These are phyloP conservation scores for Oryza australiensis DNA, from an alignment of 176 grass and related monocot genomes.

Conservation along the genomic window DNA sequence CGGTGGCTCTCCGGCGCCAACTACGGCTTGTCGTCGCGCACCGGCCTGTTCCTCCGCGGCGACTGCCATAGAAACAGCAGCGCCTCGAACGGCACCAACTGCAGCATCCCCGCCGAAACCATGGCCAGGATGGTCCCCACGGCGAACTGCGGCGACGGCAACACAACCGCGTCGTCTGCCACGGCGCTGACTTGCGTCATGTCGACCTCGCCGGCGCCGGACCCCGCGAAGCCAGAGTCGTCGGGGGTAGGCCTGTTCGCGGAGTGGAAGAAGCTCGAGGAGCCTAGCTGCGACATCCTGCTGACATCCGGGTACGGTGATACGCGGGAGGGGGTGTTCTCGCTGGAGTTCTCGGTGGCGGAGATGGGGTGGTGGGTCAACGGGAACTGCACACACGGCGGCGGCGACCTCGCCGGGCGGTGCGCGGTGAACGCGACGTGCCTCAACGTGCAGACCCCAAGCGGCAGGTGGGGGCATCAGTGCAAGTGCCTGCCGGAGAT, in stretches of 20 bases:
- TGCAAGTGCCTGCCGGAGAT: slow-evolving; percentile 48
- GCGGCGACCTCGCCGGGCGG: background rate
- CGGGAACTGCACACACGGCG: slow-evolving; percentile 25
- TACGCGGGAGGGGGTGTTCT: background rate
- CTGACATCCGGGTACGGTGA: slow-evolving; percentile 30
- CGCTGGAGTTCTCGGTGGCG: slow-evolving; percentile 40
- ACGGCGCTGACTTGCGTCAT: slow-evolving; percentile 32
- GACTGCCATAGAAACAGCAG: background rate
- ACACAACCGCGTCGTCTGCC: background rate
- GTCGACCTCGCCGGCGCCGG: background rate
- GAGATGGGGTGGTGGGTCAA: slow-evolving; percentile 77
- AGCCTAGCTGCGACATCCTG: background rate
- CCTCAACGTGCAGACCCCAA: background rate
- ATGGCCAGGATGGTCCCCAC: background rate
- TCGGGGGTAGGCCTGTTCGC: background rate
- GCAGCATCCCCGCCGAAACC: background rate
- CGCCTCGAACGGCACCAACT: background rate
- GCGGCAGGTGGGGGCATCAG: background rate
- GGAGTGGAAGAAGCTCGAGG: background rate
- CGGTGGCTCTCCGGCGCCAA: slow-evolving; percentile 28
- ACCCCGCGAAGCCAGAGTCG: background rate
- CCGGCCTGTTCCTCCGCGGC: slow-evolving; percentile 46
- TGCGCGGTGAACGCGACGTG: slow-evolving; percentile 61
- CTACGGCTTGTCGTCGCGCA: slow-evolving; percentile 45
- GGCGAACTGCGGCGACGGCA: background rate